phyloP scores from a whole-genome alignment of 2,329 filamentous ascomycete species.

The Trichoderma arundinaceum region DNA sequence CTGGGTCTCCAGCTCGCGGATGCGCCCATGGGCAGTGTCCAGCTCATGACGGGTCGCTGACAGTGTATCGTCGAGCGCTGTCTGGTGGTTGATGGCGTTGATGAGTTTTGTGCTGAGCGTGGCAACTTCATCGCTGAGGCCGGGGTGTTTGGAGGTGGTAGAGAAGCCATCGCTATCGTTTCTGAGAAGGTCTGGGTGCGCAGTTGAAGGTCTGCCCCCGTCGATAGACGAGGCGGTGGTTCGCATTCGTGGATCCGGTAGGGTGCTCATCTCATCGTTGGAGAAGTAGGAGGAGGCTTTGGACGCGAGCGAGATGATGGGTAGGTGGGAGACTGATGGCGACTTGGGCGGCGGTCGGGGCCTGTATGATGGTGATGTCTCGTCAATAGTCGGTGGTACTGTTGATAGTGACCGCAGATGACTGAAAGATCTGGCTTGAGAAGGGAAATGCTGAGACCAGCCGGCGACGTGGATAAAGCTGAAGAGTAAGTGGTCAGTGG shows the following conservation, averaged over 20 bases:
- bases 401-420: conserved; percentile 61
- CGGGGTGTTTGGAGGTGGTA: conserved; percentile 55
- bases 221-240: conserved; percentile 54
- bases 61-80: conserved; percentile 85
- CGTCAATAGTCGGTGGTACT: conserved; percentile 46
- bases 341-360: conserved; percentile 49
- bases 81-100: conserved; percentile 96
- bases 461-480: conserved; percentile 61
- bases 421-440: conserved; percentile 48
- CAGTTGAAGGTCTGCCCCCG: conserved; percentile 36
- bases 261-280: conserved; percentile 69
- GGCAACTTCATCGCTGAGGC: conserved; percentile 76
- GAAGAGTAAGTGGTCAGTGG: conserved; percentile 34
- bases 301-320: conserved; percentile 48
- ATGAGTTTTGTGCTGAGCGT: conserved; percentile 94
- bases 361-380: conserved; percentile 42
- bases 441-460: conserved; percentile 54
- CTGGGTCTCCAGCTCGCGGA: conserved; percentile 69
- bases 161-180: conserved; percentile 24
- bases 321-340: conserved; percentile 46
- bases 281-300: conserved; percentile 50
- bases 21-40: conserved; percentile 70
- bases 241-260: conserved; percentile 68
- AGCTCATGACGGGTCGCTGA: conserved; percentile 83
- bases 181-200: neutral